phyloP scores from a whole-genome alignment of 1,139 yeast species.

The Hanseniaspora uvarum region DNA sequence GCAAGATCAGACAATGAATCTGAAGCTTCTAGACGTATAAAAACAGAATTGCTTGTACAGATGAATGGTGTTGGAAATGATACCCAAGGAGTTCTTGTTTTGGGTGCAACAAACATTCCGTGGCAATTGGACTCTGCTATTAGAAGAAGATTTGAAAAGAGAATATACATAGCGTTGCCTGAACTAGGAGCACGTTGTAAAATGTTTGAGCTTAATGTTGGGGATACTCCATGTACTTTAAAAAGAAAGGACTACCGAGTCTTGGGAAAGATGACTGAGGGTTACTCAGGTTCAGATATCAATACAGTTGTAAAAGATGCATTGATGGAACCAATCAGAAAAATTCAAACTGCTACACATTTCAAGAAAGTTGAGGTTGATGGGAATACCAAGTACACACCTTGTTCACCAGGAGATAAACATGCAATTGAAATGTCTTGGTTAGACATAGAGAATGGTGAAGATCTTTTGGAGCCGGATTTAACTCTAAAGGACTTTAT shows the following conservation, averaged over 20 bases:
- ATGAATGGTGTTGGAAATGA: conserved; percentile 99
- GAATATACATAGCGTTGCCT: conserved; percentile 91
- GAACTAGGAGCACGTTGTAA: conserved; percentile 80
- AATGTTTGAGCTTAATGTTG: conserved; percentile 92
- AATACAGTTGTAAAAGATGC: conserved; percentile 97
- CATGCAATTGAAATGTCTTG: conserved; percentile 85
- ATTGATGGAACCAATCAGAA: conserved; percentile 92
- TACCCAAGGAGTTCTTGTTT: conserved; percentile 78
- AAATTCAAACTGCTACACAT: conserved; percentile 93
- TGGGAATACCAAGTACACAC: conserved; percentile 47
- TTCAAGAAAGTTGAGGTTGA: conserved; percentile 43
- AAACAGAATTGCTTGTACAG: conserved; percentile 90
- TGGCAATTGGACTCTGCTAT: conserved; percentile 99
- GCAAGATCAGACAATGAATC: conserved; percentile 98
- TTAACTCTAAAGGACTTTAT: conserved; percentile 84
- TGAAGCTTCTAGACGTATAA: conserved; percentile 91
- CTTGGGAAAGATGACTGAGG: conserved; percentile 89
- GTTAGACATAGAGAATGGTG: conserved; percentile 74
- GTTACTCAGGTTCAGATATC: conserved; percentile 94
- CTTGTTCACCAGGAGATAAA: conserved; percentile 92
- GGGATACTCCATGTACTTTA: conserved; percentile 75
- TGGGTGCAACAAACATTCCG: conserved; percentile 97
- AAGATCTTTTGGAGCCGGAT: conserved; percentile 81
- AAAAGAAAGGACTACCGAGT: conserved; percentile 61
- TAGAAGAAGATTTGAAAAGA: conserved; percentile 87